Evolutionary conservation across 2,329 filamentous ascomycete genomes (phyloP).

Genomic region (Epichloe sp.): DNA sequence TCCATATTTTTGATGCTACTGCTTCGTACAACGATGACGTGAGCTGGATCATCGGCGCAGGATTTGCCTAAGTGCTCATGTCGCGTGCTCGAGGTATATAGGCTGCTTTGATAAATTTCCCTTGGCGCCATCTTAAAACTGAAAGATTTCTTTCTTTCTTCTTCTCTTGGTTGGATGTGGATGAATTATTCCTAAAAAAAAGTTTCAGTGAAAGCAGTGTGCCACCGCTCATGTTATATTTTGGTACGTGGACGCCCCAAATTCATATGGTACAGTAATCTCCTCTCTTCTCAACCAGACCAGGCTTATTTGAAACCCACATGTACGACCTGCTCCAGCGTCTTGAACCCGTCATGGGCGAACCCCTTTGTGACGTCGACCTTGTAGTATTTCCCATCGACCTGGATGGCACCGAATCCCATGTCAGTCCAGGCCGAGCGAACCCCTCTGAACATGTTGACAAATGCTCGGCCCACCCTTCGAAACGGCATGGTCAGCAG

Average conservation of each 20-base stretch:
- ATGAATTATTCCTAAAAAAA: too few species aligned
- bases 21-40: background rate
- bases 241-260: background rate
- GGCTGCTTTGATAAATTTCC: too few species aligned
- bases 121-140: too few species aligned
- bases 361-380: constrained; percentile 44
- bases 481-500: constrained; percentile 46
- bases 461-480: constrained; percentile 29
- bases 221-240: background rate
- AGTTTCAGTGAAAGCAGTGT: too few species aligned
- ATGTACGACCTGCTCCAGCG: constrained; percentile 40
- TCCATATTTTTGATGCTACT: background rate
- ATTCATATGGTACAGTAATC: background rate
- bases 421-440: constrained; percentile 40
- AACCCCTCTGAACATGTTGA: constrained; percentile 30
- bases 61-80: background rate
- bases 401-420: constrained; percentile 38
- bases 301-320: background rate
- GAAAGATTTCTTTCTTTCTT: too few species aligned
- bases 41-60: background rate
- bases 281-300: background rate
- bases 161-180: too few species aligned
- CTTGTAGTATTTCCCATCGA: constrained; percentile 39
- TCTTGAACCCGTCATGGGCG: constrained; percentile 44
- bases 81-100: too few species aligned